These are phyloP conservation scores for Alternaria triticimaculans DNA, from an alignment of 2,329 filamentous ascomycete species.

Conservation along the genomic window DNA sequence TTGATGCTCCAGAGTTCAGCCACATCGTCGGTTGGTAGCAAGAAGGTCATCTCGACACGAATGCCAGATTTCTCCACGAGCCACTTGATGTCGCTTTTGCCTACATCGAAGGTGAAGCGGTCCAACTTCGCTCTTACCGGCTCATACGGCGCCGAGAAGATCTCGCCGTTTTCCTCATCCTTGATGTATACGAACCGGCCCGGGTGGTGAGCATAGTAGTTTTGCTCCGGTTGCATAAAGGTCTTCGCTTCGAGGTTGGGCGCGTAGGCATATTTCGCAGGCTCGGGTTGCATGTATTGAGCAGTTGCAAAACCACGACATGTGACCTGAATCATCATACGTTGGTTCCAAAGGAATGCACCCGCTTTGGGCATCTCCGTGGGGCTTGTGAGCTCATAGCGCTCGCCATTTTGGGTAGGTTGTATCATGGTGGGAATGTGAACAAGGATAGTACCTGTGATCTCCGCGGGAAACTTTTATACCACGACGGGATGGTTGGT, in stretches of 20 bases:
- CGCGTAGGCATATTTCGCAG: conserved; percentile 65
- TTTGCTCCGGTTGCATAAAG: conserved; percentile 67
- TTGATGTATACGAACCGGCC: conserved; percentile 67
- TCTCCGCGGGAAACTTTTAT: conserved; percentile 19
- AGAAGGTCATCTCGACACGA: conserved; percentile 60
- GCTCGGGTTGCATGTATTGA: conserved; percentile 68
- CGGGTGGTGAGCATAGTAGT: conserved; percentile 65
- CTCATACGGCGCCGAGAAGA: conserved; percentile 65
- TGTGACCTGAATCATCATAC: conserved; percentile 67
- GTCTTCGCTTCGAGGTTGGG: conserved; percentile 65
- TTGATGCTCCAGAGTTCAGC: conserved; percentile 63
- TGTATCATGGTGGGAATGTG: conserved; percentile 40
- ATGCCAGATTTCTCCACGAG: conserved; percentile 59
- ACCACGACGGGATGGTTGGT: conserved; percentile 29
- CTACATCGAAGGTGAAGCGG: conserved; percentile 60
- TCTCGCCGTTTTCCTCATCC: conserved; percentile 58
- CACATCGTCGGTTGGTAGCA: conserved; percentile 61
- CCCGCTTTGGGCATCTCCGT: conserved; percentile 63
- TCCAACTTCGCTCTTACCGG: conserved; percentile 59
- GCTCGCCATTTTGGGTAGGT: conserved; percentile 57
- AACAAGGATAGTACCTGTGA: conserved; percentile 8
- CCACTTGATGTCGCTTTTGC: conserved; percentile 64
- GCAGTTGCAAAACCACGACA: conserved; percentile 65
- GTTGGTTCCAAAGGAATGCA: conserved; percentile 66
- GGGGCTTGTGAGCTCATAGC: conserved; percentile 63